phyloP scores from a whole-genome alignment of 805 yeast species.

The Zygoascus flipseniorum region DNA sequence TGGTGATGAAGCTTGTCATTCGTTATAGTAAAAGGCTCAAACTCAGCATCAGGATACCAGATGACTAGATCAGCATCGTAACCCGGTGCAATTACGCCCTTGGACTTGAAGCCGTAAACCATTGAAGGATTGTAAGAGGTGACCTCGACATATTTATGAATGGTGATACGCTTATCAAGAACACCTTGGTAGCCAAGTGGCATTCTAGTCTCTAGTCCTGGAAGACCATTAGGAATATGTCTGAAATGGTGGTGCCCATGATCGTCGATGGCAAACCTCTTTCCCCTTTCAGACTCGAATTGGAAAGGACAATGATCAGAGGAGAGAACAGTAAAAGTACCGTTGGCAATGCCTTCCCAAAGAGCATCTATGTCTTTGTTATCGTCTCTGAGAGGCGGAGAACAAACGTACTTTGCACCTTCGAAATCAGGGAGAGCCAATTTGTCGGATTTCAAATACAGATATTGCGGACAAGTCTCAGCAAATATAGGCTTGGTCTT shows the following conservation, averaged over 20 bases:
- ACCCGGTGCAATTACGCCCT: slow-evolving; percentile 40
- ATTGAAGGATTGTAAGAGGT: slow-evolving; percentile 40
- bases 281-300: slow-evolving; percentile 36
- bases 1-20: slow-evolving; percentile 12
- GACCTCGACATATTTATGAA: slow-evolving; percentile 38
- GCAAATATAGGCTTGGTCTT: slow-evolving; percentile 36
- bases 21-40: slow-evolving; percentile 6
- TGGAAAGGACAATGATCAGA: slow-evolving; percentile 41
- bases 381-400: slow-evolving; percentile 41
- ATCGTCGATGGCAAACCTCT: slow-evolving; percentile 34
- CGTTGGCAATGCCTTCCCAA: slow-evolving; percentile 39
- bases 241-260: slow-evolving; percentile 34
- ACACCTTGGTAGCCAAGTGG: slow-evolving; percentile 40
- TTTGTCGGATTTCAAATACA: slow-evolving; percentile 35
- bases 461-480: slow-evolving; percentile 45
- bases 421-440: slow-evolving; percentile 31
- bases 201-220: slow-evolving; percentile 42
- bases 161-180: slow-evolving; percentile 32
- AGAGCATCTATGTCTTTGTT: slow-evolving; percentile 35
- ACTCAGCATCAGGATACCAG: slow-evolving; percentile 38
- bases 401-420: slow-evolving; percentile 44
- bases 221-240: slow-evolving; percentile 41
- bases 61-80: slow-evolving; percentile 41
- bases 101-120: slow-evolving; percentile 35
- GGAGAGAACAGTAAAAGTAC: slow-evolving; percentile 39